Base-by-base conservation (phyloP, 2,329 filamentous ascomycete species). In the Clarireedia sp. region DNA sequence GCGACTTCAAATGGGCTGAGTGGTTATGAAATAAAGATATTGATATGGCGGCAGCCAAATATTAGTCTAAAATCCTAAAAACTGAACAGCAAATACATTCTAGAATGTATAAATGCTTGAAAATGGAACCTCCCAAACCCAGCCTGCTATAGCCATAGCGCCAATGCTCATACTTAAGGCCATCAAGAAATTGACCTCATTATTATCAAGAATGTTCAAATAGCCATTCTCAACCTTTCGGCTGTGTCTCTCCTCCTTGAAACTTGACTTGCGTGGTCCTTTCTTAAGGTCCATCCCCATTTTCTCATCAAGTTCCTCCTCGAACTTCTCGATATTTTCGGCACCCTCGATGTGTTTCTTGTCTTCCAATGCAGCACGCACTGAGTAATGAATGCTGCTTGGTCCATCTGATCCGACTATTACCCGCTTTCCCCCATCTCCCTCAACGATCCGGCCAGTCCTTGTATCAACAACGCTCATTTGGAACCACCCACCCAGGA, bases 121-220 rank as follows among this genome's bases (percentile, higher is more conserved):
- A 37, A 82, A 65, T 6, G 81, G 77, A 23, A 84, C 66, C 4
- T 71, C 75, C 82, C 83, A 86, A 57, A 79, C 77, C 79, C 77
- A 82, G 45, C 76, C 72, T 29, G 80, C 83, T 36, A 81, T 71
- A 0, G 73, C 75, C 82, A 97, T 95, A 4, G 85, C 87, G 4
- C 85, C 81, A 17, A 90, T 61, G 68, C 89, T 96, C 81, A 95
- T 91, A 4, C 77, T 76, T 14, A 82, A 78, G 0, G 92, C 91
- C 92, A 96, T 97, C 55, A 92, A 70, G 56, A 96, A 82, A 70
- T 99, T 99, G 64, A 99, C 90, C 54, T 89, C 87, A 70, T 99
- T 99, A 71, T 99, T 99, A 71, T 95, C 90, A 56, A 99, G 75
- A 59, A 95, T 69, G 68, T 96, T 80, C 80, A 73, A 76, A 50